These are phyloP conservation scores for Gilbertella persicaria DNA, from an alignment of 371 early-diverging fungal species.

Conservation along the genomic window DNA sequence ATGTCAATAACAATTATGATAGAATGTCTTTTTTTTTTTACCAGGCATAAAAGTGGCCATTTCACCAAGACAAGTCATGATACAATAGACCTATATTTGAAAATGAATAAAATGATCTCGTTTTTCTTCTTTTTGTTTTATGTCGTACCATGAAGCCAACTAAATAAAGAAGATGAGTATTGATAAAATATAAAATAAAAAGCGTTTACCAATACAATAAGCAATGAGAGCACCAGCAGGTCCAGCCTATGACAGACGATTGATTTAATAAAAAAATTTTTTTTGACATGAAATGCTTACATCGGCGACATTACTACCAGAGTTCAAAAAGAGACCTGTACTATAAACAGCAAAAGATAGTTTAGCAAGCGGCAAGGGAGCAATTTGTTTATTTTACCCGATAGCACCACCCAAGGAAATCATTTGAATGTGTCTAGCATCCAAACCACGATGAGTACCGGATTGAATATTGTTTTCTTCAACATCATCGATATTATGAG, in stretches of 20 bases:
- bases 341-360: constrained; percentile 20
- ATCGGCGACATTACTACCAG: constrained; percentile 68
- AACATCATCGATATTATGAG: constrained; percentile 1
- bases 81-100: constrained; percentile 69
- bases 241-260: constrained; percentile 72
- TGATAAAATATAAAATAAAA: constrained; percentile 12
- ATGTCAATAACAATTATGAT: not conserved
- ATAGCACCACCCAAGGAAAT: constrained; percentile 78
- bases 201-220: constrained; percentile 63
- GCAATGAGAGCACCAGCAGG: constrained; percentile 79
- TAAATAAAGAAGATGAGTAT: constrained; percentile 13
- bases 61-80: constrained; percentile 83
- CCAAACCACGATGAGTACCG: constrained; percentile 55
- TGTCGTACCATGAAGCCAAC: constrained; percentile 47
- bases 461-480: constrained; percentile 37
- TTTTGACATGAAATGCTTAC: constrained; percentile 15
- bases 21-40: constrained; percentile 7
- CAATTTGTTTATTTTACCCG: constrained; percentile 34
- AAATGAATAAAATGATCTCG: not conserved
- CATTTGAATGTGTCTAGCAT: constrained; percentile 77
- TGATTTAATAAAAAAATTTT: not conserved
- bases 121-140: not conserved
- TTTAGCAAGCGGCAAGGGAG: not conserved
- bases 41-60: constrained; percentile 75
- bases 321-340: constrained; percentile 83